These are phyloP conservation scores for Platanthera guangdongensis DNA, from an alignment of 106 monocot species.

Conservation along the genomic window DNA sequence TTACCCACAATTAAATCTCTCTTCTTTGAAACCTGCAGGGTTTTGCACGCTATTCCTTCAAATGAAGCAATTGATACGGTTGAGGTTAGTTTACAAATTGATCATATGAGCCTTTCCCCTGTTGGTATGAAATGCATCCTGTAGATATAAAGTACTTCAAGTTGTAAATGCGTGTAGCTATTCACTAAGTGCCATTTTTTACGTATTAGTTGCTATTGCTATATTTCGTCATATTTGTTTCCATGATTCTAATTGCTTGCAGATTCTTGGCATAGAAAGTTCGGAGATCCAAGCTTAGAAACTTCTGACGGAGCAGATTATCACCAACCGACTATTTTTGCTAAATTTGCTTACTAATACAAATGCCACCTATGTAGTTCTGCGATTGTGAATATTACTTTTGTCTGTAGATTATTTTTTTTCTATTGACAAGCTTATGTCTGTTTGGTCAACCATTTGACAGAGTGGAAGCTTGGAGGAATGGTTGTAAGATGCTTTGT, in stretches of 20 bases:
- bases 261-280: background rate
- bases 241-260: background rate
- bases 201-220: background rate
- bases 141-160: background rate
- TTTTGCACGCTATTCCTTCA: constrained; percentile 84
- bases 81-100: constrained; percentile 44
- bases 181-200: background rate
- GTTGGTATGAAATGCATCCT: background rate
- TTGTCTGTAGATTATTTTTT: too few species aligned
- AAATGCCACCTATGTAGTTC: too few species aligned
- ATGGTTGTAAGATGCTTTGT: too few species aligned
- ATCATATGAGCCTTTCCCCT: background rate
- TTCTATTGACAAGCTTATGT: too few species aligned
- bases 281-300: background rate
- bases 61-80: constrained; percentile 97
- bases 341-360: too few species aligned
- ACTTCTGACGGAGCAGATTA: background rate
- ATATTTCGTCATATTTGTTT: background rate
- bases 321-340: too few species aligned
- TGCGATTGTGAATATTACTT: too few species aligned
- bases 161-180: background rate
- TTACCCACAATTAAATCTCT: background rate
- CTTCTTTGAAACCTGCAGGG: constrained; percentile 40
- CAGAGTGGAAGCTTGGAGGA: too few species aligned
- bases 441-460: too few species aligned